phyloP scores from a whole-genome alignment of 768 basidiomycete species.

The Lanmaoa rubissima region DNA sequence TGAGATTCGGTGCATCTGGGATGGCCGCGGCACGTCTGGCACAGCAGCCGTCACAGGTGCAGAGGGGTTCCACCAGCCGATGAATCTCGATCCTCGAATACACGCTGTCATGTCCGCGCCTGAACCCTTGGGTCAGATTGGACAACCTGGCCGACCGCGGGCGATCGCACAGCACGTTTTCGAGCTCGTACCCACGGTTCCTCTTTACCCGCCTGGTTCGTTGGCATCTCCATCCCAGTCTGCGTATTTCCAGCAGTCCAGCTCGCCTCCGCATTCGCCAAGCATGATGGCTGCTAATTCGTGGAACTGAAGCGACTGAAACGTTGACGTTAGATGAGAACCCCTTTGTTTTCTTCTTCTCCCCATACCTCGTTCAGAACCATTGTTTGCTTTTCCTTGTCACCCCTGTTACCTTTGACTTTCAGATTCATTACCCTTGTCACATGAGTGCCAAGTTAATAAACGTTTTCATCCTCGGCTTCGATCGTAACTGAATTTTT shows the following conservation, averaged over 20 bases:
- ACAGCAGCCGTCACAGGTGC: conserved; percentile 24
- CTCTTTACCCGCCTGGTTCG: conserved; percentile 40
- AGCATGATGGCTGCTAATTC: conserved; percentile 32
- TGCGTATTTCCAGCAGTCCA: conserved; percentile 51
- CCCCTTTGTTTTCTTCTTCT: not conserved
- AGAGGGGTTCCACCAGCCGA: conserved; percentile 38
- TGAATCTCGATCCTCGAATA: conserved; percentile 76
- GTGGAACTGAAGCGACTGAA: conserved; percentile 18
- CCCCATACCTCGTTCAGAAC: not conserved
- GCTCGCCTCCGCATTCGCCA: conserved; percentile 58
- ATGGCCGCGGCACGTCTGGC: conserved; percentile 58
- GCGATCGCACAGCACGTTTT: conserved; percentile 71
- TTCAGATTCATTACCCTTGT: not conserved
- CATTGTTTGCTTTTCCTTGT: not conserved
- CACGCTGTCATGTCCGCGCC: conserved; percentile 81
- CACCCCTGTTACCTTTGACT: not conserved
- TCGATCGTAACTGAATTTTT: too few species aligned
- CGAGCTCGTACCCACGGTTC: conserved; percentile 56
- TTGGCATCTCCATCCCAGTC: conserved; percentile 53
- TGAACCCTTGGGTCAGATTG: conserved; percentile 37
- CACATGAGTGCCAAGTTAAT: not conserved
- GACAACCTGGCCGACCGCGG: conserved; percentile 40
- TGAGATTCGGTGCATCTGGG: conserved; percentile 87
- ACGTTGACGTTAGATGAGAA: not conserved
- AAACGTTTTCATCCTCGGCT: not conserved